Percentiles rank a stretch among this genome's conserved stretches.
Conservation (phyloP, 768 basidiomycete genomes). For the Boletus barrowsii region DNA sequence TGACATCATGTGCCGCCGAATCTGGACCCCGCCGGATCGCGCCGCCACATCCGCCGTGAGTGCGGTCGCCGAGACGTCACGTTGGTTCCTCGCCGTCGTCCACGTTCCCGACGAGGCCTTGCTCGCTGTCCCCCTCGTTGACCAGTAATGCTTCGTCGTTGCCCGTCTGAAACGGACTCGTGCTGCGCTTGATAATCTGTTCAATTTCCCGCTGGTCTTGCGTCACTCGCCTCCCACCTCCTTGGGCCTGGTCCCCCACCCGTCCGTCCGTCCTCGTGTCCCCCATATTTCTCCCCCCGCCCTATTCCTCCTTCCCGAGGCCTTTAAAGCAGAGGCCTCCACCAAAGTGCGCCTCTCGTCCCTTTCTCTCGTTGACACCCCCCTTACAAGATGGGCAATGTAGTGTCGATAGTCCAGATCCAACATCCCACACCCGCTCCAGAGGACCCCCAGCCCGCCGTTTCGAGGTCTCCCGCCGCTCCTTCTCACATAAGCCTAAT, state of each 20-base stretch:
- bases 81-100: slow-evolving; percentile 15
- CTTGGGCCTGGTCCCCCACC: slow-evolving; percentile 12
- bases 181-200: slow-evolving; percentile 11
- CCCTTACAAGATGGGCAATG: slow-evolving; percentile 27
- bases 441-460: slow-evolving; percentile 13
- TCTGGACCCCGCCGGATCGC: slow-evolving; percentile 29
- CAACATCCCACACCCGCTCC: slow-evolving; percentile 21
- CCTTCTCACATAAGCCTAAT: slow-evolving; percentile 35
- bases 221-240: slow-evolving; percentile 19
- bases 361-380: not conserved
- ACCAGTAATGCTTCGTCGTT: slow-evolving; percentile 10
- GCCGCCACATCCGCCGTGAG: slow-evolving; percentile 24
- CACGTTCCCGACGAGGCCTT: slow-evolving; percentile 18
- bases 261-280: slow-evolving; percentile 29
- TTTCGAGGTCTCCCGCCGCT: slow-evolving; percentile 19
- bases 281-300: slow-evolving; percentile 26
- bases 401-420: slow-evolving; percentile 33
- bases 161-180: slow-evolving; percentile 9
- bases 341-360: slow-evolving; percentile 22
- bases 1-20: slow-evolving; percentile 29
- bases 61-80: slow-evolving; percentile 17
- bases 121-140: slow-evolving; percentile 12
- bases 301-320: slow-evolving; percentile 19
- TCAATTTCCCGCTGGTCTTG: slow-evolving; percentile 16
- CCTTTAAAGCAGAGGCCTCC: slow-evolving; percentile 20